Conservation (phyloP, 768 basidiomycete species). For the Psilocybe tampanensis region DNA sequence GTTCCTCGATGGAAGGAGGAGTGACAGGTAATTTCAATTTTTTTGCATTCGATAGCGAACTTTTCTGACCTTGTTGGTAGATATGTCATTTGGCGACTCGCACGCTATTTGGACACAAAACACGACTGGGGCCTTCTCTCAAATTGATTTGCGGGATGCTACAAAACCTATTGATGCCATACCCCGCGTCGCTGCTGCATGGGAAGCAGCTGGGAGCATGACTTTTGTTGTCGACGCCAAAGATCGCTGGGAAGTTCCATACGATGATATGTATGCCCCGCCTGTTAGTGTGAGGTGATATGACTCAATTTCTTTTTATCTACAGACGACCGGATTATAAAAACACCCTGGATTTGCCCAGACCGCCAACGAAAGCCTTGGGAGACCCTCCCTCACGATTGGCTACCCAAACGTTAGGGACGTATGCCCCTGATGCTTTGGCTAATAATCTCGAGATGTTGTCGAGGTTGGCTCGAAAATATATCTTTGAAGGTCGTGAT, state of each 20-base stretch:
- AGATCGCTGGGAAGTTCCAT: constrained; percentile 65
- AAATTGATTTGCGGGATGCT: constrained; percentile 71
- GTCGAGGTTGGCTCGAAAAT: constrained; percentile 61
- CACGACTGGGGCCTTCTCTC: constrained; percentile 75
- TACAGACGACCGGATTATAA: constrained; percentile 41
- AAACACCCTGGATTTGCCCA: constrained; percentile 30
- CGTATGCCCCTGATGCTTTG: constrained; percentile 38
- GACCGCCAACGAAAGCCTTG: constrained; percentile 51
- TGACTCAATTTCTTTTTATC: not conserved
- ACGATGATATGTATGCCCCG: constrained; percentile 80
- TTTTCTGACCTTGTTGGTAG: constrained; percentile 36
- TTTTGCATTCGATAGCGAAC: not conserved
- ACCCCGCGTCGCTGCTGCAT: constrained; percentile 62
- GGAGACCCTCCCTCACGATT: constrained; percentile 60
- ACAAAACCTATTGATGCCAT: constrained; percentile 69
- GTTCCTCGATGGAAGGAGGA: constrained; percentile 67
- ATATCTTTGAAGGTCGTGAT: constrained; percentile 53
- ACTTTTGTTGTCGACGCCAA: constrained; percentile 66
- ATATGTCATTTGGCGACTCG: constrained; percentile 68
- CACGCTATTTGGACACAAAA: constrained; percentile 77
- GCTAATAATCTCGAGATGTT: constrained; percentile 52
- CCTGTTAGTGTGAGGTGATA: constrained; percentile 1
- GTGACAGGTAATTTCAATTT: constrained; percentile 57
- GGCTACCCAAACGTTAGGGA: constrained; percentile 59
- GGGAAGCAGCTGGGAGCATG: constrained; percentile 67